Base-by-base conservation (phyloP, 139 green algal genomes). In the Penium margaritaceum region DNA sequence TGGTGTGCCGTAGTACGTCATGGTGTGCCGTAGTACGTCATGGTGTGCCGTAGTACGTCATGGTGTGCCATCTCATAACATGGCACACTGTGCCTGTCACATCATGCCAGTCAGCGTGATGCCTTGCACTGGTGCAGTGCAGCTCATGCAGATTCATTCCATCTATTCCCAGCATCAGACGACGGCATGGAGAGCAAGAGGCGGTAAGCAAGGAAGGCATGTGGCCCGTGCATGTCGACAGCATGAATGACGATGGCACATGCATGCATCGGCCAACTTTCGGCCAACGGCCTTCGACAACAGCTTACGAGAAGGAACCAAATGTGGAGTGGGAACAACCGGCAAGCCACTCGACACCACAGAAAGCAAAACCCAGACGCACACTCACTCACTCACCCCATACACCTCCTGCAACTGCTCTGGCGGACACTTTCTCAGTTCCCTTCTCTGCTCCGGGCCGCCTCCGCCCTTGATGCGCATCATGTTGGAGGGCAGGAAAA, bases 401-500 rank as follows among this genome's bases (percentile, higher is more conserved):
- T 24, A 57, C 12, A 64, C 55, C 7, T 37, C 37, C 7, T 37
- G 9, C 7, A 64, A 32, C 7, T 7, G 19, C 55, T 64, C 12
- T 9, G 30, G 30, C 55, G 55, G 30, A 29, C 9, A 6, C 12
- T 64, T 64, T 7, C n/a, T n/a, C n/a, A 64, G 12, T 6, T 29
- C 55, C 12, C 55, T 57, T 15, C 47, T 38, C 35, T 71, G 63
- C 27, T 39, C 63, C 5, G 27, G 29, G 12, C n/a, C n/a, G n/a
- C n/a, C n/a, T n/a, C 32, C 35, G 32, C 63, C 63, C 30, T 53
- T 34, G 7, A 53, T 41, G 0, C 63, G 33, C 63, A 71, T 71
- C 17, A 71, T 71, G 29, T 29, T 35, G 34, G 5, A 53, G 29
- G 63, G 63, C 30, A 71, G 35, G 35, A 71, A 34, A 34, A 71